These are phyloP conservation scores for Globisporangium carolinianum DNA, from an alignment of 352 stramenopile species.

Conservation along the genomic window DNA sequence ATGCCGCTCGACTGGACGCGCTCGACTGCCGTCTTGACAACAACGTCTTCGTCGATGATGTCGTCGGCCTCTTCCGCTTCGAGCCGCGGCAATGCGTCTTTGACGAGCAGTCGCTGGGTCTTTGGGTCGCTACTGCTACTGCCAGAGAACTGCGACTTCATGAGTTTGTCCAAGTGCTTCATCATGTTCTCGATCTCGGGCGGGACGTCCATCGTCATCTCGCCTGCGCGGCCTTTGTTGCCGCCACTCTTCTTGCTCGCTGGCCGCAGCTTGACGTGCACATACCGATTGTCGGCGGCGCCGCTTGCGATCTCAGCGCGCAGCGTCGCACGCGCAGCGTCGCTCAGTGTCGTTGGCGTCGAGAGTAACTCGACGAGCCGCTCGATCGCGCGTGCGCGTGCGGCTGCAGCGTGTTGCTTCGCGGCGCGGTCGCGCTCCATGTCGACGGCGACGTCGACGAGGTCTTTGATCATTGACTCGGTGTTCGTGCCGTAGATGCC, in stretches of 20 bases:
- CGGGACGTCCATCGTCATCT: constrained; percentile 85
- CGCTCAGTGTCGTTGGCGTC: constrained; percentile 26
- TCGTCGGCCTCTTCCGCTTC: constrained; percentile 65
- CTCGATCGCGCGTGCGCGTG: constrained; percentile 87
- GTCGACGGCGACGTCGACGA: constrained; percentile 94
- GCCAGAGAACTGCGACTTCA: constrained; percentile 36
- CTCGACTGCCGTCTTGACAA: constrained; percentile 66
- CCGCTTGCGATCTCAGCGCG: constrained; percentile 56
- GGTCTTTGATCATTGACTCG: constrained; percentile 97
- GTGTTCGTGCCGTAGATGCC: constrained; percentile 98
- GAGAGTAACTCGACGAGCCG: constrained; percentile 76
- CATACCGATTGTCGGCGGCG: constrained; percentile 39
- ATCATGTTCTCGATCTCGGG: constrained; percentile 80
- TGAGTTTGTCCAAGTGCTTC: constrained; percentile 60
- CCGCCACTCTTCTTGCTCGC: constrained; percentile 21
- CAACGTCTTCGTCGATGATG: constrained; percentile 71
- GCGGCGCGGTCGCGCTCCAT: constrained; percentile 72
- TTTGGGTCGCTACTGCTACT: constrained; percentile 21
- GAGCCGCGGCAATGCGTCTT: constrained; percentile 63
- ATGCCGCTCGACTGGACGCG: constrained; percentile 97
- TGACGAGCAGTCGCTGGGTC: constrained; percentile 58
- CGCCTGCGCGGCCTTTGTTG: constrained; percentile 15
- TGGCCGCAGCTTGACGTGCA: constrained; percentile 50
- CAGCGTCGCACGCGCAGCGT: constrained; percentile 34
- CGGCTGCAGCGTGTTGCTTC: constrained; percentile 86